Evolutionary conservation across 2,329 filamentous ascomycete genomes (phyloP).

Genomic region (Rutstroemia sydowiana): DNA sequence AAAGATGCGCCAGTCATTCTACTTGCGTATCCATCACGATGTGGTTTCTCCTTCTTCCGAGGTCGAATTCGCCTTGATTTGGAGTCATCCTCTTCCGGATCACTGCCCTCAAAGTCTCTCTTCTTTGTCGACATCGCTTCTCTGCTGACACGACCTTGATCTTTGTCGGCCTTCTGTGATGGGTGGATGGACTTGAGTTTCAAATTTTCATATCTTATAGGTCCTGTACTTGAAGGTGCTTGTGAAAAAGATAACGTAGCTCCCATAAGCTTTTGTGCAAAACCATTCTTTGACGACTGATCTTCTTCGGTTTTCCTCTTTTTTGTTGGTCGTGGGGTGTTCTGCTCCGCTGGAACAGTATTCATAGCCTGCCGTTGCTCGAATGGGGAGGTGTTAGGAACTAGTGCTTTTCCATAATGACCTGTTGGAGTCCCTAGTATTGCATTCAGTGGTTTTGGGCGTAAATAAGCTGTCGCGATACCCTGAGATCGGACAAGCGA

Average conservation of each 20-base stretch:
- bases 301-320: slow-evolving; percentile 34
- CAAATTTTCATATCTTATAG: slow-evolving; percentile 22
- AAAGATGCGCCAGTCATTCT: slow-evolving; percentile 24
- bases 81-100: neutral
- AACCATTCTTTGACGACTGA: slow-evolving; percentile 40
- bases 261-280: slow-evolving; percentile 45
- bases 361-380: slow-evolving; percentile 43
- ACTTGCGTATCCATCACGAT: slow-evolving; percentile 24
- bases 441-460: slow-evolving; percentile 53
- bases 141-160: neutral
- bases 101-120: neutral
- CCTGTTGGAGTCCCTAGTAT: slow-evolving; percentile 54
- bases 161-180: slow-evolving; percentile 14
- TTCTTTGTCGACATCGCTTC: neutral
- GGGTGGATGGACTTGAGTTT: slow-evolving; percentile 9
- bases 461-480: slow-evolving; percentile 37
- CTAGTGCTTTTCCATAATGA: slow-evolving; percentile 51
- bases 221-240: slow-evolving; percentile 20
- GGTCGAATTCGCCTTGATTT: slow-evolving; percentile 3
- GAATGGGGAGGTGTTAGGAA: slow-evolving; percentile 56
- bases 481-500: slow-evolving; percentile 14
- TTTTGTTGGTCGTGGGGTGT: slow-evolving; percentile 34
- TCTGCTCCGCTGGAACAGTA: slow-evolving; percentile 9
- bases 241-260: slow-evolving; percentile 35
- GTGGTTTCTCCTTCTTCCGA: slow-evolving; percentile 12